Evolutionary conservation across 2,329 filamentous ascomycete genomes (phyloP), one percentile per base, ranked within the genome.

Genomic region (Aspergillus neoniger): DNA sequence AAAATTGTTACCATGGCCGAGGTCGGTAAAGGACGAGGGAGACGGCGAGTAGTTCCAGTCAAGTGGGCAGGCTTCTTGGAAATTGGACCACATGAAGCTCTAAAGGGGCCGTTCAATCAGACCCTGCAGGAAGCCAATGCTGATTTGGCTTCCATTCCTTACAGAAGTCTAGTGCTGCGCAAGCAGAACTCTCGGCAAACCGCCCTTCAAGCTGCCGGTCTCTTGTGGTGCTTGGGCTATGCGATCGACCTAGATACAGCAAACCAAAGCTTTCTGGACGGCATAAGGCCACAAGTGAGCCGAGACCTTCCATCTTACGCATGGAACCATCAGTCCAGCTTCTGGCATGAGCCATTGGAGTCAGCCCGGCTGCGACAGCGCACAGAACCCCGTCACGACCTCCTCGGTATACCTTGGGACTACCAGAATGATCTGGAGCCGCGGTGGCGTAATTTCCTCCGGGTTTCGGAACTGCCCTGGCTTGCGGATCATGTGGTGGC

Each of bases 371-470:
- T 68, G 28, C 62, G 69, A 9, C 69, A 69, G 36, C 65, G 67
- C 7, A 59, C 61, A 5, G 51, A 64, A 23, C 47, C 58, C 1
- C 62, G 67, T 3, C 61, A 65, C 58, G 65, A 71, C 54, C 58
- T 72, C 12, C 47, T 73, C 9, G 71, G 71, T 14, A 58, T 61
- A 4, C 64, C 63, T 2, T 17, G 60, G 10, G 53, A 61, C 6
- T 61, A 70, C 30, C 66, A 62, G 55, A 68, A 68, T 38, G 63
- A 60, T 4, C 47, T 67, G 2, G 69, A 71, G 54, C 71, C 74
- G 6, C 65, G 61, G 30, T 84, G 82, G 82, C 73, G 81, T 12
- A 80, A 81, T 51, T 70, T 80, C 23, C 68, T 82, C 5, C 74
- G 74, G 0, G 59, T 80, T 1, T 64, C 61, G 0, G 67, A 72